Evolutionary conservation across 2,329 filamentous ascomycete species (phyloP), one percentile per base, ranked within the genome.

Genomic region (Arthrobotrys megalospora): DNA sequence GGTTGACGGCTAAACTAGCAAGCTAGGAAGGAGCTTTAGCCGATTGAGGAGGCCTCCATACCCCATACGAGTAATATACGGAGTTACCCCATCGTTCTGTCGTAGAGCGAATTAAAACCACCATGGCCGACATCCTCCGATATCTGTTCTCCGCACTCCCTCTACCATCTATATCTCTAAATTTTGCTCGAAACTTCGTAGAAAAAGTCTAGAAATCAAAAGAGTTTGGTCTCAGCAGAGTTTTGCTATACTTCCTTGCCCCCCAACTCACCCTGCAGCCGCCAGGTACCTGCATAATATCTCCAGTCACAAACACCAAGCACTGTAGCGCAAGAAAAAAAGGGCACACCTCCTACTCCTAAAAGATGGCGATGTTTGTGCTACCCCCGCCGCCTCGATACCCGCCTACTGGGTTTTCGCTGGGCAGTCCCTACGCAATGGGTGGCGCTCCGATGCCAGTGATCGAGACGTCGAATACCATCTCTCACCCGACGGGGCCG

Each of bases 381-480:
- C 90, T 89, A 82, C 93, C 94, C 77, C 94, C 94, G 80, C 93
- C 93, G 79, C 91, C 92, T 77, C 90, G 94, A 84, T 97, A 97
- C 86, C 91, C 93, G 71, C 89, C 90, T 80, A 88, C 90, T 82
- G 88, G 89, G 82, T 90, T 91, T 80, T 92, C 92, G 84, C 58
- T 72, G 43, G 76, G 63, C 55, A 92, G 92, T 86, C 91, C 91
- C 81, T 89, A 89, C 80, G 88, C 91, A 68, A 90, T 90, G 80
- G 89, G 90, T 82, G 90, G 90, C 79, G 88, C 91, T 83, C 87
- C 90, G 64, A 87, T 90, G 43, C 91, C 92, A 43, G 89, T 97
- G 84, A 91, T 97, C 83, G 96, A 99, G 88, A 97, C 95, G 67
- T 97, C 96, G 85, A 99, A 98, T 84, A 91, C 90, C 45, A 86